Evolutionary conservation across 2,329 filamentous ascomycete species (phyloP).

Genomic region (Apiospora arundinis): DNA sequence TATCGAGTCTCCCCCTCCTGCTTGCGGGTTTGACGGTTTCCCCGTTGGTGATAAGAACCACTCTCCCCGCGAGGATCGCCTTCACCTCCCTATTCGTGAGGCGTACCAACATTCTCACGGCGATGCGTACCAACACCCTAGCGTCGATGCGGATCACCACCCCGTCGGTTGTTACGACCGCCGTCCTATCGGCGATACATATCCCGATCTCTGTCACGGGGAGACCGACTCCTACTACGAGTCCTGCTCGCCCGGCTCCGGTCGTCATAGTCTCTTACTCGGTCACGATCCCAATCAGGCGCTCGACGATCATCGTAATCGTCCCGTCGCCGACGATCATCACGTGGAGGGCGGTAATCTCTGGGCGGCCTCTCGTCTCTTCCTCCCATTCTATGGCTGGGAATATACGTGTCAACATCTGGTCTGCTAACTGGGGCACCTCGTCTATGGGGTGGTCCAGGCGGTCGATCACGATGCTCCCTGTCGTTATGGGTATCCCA

Average conservation of each 20-base stretch:
- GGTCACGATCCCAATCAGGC: slow-evolving; percentile 46
- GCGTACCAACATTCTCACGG: background rate
- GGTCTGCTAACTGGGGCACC: slow-evolving; percentile 29
- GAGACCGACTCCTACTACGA: slow-evolving; percentile 54
- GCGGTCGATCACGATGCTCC: slow-evolving; percentile 27
- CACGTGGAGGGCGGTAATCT: slow-evolving; percentile 39
- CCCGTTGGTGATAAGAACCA: background rate
- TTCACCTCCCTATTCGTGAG: background rate
- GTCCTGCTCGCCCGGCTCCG: slow-evolving; percentile 48
- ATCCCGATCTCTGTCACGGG: slow-evolving; percentile 53
- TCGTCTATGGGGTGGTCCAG: background rate
- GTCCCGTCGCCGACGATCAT: slow-evolving; percentile 41
- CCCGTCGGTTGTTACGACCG: slow-evolving; percentile 50
- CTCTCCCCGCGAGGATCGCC: background rate
- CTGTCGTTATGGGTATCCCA: slow-evolving; percentile 44
- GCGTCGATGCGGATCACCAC: slow-evolving; percentile 5
- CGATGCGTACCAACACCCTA: background rate
- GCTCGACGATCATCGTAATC: slow-evolving; percentile 46
- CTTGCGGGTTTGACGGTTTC: background rate
- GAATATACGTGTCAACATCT: slow-evolving; percentile 59
- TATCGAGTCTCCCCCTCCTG: background rate
- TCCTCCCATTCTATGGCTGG: slow-evolving; percentile 48
- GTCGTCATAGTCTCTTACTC: slow-evolving; percentile 41
- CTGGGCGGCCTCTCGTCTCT: slow-evolving; percentile 38
- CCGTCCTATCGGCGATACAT: slow-evolving; percentile 54